These are phyloP conservation scores for Tetrahymena thermophila DNA, from an alignment of 73 alveolate species.

Conservation along the genomic window DNA sequence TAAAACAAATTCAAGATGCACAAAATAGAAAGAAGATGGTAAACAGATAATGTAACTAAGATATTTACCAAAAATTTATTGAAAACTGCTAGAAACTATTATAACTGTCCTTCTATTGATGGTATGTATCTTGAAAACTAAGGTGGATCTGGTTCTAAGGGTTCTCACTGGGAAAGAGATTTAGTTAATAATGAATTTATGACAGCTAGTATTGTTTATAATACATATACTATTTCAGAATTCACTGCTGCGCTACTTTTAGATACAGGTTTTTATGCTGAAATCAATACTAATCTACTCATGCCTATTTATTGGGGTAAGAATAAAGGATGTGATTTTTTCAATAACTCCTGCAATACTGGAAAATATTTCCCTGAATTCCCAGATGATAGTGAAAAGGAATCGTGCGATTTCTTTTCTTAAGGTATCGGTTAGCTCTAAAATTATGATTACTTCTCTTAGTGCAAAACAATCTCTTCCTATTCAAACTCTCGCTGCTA, in stretches of 20 bases:
- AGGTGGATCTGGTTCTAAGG: background rate
- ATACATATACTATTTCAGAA: background rate
- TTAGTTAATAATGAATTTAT: background rate
- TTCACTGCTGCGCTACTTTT: background rate
- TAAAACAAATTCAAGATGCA: background rate
- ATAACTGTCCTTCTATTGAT: background rate
- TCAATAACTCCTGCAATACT: background rate
- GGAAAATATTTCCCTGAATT: background rate
- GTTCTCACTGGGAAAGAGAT: background rate
- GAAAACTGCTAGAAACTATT: background rate
- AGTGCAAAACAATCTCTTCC: background rate
- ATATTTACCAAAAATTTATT: background rate
- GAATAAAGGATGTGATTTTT: background rate
- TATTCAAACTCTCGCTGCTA: background rate
- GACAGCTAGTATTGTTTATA: background rate
- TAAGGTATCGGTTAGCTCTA: background rate
- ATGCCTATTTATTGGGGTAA: background rate
- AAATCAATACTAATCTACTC: background rate
- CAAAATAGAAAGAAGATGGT: background rate
- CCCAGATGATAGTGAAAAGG: background rate
- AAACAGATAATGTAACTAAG: background rate
- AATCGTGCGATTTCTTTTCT: background rate
- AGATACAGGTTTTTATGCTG: background rate
- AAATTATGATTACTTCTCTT: background rate
- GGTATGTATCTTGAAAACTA: background rate